Conservation (phyloP, 257 asterid species). For the Ilex asprella region DNA sequence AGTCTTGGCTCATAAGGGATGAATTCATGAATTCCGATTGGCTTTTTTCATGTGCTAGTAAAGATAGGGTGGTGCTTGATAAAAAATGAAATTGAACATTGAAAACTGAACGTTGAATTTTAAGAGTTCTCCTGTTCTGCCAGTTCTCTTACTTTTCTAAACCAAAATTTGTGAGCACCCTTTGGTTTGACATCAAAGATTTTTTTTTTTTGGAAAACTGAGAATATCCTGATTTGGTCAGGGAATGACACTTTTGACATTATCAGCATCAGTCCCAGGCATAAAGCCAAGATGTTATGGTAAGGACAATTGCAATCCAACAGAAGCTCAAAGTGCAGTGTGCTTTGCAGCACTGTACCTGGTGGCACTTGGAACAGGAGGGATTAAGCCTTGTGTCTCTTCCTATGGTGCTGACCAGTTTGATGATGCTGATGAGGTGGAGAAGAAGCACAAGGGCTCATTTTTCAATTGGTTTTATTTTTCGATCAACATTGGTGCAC, state of each 20-base stretch:
- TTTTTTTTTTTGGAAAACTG: too few relatives aligned
- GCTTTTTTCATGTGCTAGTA: too few relatives aligned
- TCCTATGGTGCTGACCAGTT: conserved; percentile 77
- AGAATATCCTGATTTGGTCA: conserved; percentile 5
- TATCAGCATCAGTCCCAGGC: conserved; percentile 53
- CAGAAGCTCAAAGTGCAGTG: conserved; percentile 33
- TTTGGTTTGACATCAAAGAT: too few relatives aligned
- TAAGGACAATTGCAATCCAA: conserved; percentile 41
- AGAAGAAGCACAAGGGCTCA: conserved; percentile 49
- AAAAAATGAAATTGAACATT: too few relatives aligned
- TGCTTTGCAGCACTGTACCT: conserved; percentile 49
- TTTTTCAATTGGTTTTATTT: conserved; percentile 71
- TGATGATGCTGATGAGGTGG: conserved; percentile 55
- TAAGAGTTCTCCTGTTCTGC: too few relatives aligned
- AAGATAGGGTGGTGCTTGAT: too few relatives aligned
- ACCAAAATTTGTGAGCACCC: too few relatives aligned
- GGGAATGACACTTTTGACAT: conserved; percentile 66
- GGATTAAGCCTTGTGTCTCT: conserved; percentile 75
- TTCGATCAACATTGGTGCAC: conserved; percentile 54
- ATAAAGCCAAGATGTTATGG: conserved; percentile 39
- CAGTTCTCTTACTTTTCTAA: too few relatives aligned
- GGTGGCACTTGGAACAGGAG: conserved; percentile 63
- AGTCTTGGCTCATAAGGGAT: too few relatives aligned
- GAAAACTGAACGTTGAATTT: too few relatives aligned
- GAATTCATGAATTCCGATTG: too few relatives aligned